Percentiles rank a stretch among this genome's conserved stretches.
Conservation (phyloP, 306 rosid genomes). For the Heteromeles arbutifolia region DNA sequence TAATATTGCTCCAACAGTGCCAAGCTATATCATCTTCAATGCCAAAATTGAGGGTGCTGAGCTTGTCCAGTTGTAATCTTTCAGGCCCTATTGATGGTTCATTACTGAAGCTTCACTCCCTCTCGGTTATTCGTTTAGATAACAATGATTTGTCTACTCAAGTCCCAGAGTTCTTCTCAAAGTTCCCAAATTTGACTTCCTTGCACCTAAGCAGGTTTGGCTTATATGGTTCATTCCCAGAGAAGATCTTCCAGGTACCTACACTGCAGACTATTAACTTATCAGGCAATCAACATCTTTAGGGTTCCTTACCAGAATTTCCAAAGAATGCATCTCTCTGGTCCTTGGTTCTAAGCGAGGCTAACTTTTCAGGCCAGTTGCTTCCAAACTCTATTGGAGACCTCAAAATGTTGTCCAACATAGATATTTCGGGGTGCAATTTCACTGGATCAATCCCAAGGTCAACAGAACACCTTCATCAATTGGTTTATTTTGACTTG, state of each 20-base stretch:
- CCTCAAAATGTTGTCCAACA: neutral
- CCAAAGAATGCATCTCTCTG: neutral
- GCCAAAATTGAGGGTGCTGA: slow-evolving; percentile 14
- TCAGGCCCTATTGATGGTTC: slow-evolving; percentile 7
- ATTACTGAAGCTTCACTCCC: neutral
- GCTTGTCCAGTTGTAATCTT: slow-evolving; percentile 11
- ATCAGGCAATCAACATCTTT: neutral
- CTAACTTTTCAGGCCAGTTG: slow-evolving; percentile 17
- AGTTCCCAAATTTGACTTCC: slow-evolving; percentile 19
- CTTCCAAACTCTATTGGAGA: slow-evolving; percentile 18
- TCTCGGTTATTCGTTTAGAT: slow-evolving; percentile 18
- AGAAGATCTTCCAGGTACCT: slow-evolving; percentile 20
- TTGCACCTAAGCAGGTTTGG: neutral
- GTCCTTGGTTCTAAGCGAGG: neutral
- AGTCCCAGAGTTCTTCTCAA: slow-evolving; percentile 18
- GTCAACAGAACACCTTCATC: neutral
- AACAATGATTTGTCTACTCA: neutral
- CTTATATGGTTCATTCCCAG: slow-evolving; percentile 17
- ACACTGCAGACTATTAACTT: slow-evolving; percentile 15
- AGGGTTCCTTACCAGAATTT: slow-evolving; percentile 25
- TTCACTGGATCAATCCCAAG: slow-evolving; percentile 26
- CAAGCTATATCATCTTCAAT: slow-evolving; percentile 15
- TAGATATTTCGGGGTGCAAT: slow-evolving; percentile 14
- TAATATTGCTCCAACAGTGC: too few species aligned
- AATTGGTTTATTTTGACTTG: slow-evolving; percentile 15